Evolutionary conservation across 129 eudicot genomes (phyloP).

Genomic region (Cynara cardunculus): DNA sequence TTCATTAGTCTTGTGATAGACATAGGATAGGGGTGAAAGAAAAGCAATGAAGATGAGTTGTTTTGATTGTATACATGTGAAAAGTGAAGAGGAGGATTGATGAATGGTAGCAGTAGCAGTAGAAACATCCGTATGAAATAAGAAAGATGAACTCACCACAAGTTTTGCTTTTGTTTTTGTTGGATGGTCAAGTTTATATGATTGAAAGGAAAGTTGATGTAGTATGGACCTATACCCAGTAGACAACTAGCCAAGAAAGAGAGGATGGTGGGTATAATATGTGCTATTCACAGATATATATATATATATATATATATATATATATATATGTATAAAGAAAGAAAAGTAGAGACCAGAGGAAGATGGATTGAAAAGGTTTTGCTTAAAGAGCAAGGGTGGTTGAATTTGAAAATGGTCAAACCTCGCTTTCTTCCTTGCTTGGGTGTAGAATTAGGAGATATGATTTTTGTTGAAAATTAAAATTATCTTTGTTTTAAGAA

Average conservation of each 20-base stretch:
- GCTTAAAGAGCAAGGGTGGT: conserved; percentile 23
- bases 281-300: not conserved
- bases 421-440: not conserved
- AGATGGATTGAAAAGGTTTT: not conserved
- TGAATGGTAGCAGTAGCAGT: not conserved
- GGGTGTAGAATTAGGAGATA: not conserved
- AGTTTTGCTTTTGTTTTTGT: not conserved
- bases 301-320: not conserved
- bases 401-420: conserved; percentile 12
- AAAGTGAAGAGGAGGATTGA: not conserved
- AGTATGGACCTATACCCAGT: not conserved
- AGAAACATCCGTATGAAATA: not conserved
- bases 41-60: not conserved
- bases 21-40: not conserved
- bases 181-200: not conserved
- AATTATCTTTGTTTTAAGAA: not conserved
- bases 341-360: not conserved
- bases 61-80: not conserved
- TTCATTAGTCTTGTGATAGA: not conserved
- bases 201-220: not conserved
- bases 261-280: not conserved
- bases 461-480: not conserved
- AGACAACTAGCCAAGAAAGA: not conserved
- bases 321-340: not conserved
- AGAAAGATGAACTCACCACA: not conserved